Base-by-base conservation (phyloP, 1,284 basidiomycete genomes). In the Sparassis latifolia region DNA sequence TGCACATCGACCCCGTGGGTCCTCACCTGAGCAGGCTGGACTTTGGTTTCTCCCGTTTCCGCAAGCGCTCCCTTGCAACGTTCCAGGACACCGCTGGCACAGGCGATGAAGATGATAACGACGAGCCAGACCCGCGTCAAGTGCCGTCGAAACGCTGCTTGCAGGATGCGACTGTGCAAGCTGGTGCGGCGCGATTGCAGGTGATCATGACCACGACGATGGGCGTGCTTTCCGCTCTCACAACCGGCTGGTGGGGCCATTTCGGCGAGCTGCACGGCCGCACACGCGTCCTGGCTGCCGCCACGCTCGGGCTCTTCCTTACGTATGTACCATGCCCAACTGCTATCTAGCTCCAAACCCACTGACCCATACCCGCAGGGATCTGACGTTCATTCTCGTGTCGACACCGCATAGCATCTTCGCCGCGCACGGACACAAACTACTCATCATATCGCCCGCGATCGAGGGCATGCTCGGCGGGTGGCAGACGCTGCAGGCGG, bases 181-280 rank as follows among this genome's bases (percentile, higher is more conserved):
- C 80, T 4, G 75, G 75, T 35, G 83, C 86, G 0, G 86, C 85
- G 9, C 75, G 76, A 37, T 67, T 88, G 9, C 87, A 89, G 61
- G 82, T 79, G 2, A 74, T 80, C 52, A 79, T 86, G 75, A 89
- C 84, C 0, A 80, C 86, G 4, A 83, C 77, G 4, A 86, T 87
- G 78, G 93, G 93, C n/a, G 60, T 84, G 4, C 75, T 95, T 3
- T 86, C 87, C 3, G 91, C 89, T 0, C 66, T 94, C 33, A 92
- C 89, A 1, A 91, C 91, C 0, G 89, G 88, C 6, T 92, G 84
- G 78, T 97, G 93, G 93, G 89, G 89, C 37, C 79, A 80, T 52
- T 85, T 86, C 43, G 84, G 89, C 5, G 91, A 95, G 63, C 74
- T 82, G 20, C 69, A 85, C 52, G 93, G 93, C 7, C 77, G 93